Conservation (phyloP, 2,329 filamentous ascomycete species). For the Penicillium verrucosum region DNA sequence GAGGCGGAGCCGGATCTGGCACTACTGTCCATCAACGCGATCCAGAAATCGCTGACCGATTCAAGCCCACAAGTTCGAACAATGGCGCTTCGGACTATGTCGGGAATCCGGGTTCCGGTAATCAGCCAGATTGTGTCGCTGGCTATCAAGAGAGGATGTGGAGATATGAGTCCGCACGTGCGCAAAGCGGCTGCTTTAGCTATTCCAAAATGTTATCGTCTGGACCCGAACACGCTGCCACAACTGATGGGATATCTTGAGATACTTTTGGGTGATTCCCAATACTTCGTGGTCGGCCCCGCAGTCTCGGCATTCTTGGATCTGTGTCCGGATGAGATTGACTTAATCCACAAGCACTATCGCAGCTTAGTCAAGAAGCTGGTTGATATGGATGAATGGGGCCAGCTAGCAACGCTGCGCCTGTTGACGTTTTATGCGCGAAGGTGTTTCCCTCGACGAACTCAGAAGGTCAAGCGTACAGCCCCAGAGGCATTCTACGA, state of each 20-base stretch:
- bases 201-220: slow-evolving; percentile 90
- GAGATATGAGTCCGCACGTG: slow-evolving; percentile 92
- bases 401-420: slow-evolving; percentile 77
- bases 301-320: slow-evolving; percentile 87
- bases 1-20: slow-evolving; percentile 94
- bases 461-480: slow-evolving; percentile 54
- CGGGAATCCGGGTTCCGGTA: slow-evolving; percentile 90
- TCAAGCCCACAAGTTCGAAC: slow-evolving; percentile 85
- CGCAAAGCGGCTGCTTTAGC: slow-evolving; percentile 88
- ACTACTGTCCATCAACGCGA: slow-evolving; percentile 95
- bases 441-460: slow-evolving; percentile 77
- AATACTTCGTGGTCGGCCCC: slow-evolving; percentile 94
- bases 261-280: slow-evolving; percentile 78
- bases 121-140: slow-evolving; percentile 97
- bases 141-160: slow-evolving; percentile 89
- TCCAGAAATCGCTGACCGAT: slow-evolving; percentile 95
- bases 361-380: slow-evolving; percentile 79
- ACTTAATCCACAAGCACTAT: slow-evolving; percentile 89
- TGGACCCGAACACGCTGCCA: slow-evolving; percentile 81
- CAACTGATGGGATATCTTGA: slow-evolving; percentile 80
- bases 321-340: slow-evolving; percentile 80
- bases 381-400: slow-evolving; percentile 99
- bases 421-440: slow-evolving; percentile 82
- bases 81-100: slow-evolving; percentile 93
- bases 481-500: slow-evolving; percentile 77